These are phyloP conservation scores for Cicer judaicum DNA, from an alignment of 306 rosid species.

Conservation along the genomic window DNA sequence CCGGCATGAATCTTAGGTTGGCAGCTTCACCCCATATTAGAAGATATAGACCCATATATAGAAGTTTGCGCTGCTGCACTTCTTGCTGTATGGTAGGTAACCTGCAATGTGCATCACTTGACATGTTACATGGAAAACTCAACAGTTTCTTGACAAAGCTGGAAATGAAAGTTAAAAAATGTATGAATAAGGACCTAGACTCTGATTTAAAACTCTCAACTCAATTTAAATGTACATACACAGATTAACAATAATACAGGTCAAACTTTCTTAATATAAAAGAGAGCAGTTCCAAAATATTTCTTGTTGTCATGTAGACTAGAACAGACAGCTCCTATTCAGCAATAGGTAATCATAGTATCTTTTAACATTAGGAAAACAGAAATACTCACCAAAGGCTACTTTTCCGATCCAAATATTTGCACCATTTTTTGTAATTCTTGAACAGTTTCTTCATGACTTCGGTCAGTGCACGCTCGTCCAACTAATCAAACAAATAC, in stretches of 20 bases:
- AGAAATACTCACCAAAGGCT: conserved; percentile 79
- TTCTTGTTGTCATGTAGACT: background rate
- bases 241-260: conserved; percentile 22
- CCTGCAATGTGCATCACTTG: conserved; percentile 60
- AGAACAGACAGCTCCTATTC: conserved; percentile 14
- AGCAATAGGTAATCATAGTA: conserved; percentile 26
- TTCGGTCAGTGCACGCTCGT: conserved; percentile 86
- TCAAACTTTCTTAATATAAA: background rate
- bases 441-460: conserved; percentile 98
- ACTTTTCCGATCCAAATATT: conserved; percentile 88
- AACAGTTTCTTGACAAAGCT: conserved; percentile 17
- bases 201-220: conserved; percentile 18
- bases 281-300: conserved; percentile 21
- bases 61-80: conserved; percentile 97
- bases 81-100: conserved; percentile 99
- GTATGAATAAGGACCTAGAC: conserved; percentile 16
- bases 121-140: conserved; percentile 27
- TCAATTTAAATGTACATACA: conserved; percentile 24
- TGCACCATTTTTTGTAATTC: conserved; percentile 95
- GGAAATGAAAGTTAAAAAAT: conserved; percentile 15
- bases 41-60: conserved; percentile 98
- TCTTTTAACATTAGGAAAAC: conserved; percentile 27
- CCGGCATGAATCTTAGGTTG: conserved; percentile 99
- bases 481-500: conserved; percentile 71
- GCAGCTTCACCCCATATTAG: conserved; percentile 99